Conservation (phyloP, 1,284 basidiomycete genomes). For the Chondrostereum purpureum region DNA sequence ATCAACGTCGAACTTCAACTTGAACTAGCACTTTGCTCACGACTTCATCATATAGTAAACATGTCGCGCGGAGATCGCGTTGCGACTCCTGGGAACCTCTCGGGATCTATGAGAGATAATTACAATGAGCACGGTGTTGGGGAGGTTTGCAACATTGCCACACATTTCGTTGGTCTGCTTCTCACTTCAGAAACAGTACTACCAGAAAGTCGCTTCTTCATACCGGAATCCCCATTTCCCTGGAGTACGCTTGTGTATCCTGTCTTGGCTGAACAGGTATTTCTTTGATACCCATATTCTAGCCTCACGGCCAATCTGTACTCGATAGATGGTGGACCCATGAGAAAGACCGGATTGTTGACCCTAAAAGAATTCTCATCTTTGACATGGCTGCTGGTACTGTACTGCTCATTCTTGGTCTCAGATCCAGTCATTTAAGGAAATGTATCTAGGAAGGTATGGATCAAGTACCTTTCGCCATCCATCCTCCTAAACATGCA, state of each 20-base stretch:
- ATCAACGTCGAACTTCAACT: no score
- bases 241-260: constrained; percentile 53
- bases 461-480: background rate
- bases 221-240: constrained; percentile 73
- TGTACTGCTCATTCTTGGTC: constrained; percentile 7
- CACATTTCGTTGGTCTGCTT: constrained; percentile 9
- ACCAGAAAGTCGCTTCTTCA: constrained; percentile 47
- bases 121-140: constrained; percentile 61
- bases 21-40: no score
- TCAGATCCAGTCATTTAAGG: background rate
- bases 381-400: constrained; percentile 35
- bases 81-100: constrained; percentile 40
- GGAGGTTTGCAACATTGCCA: constrained; percentile 38
- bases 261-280: constrained; percentile 47
- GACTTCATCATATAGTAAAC: no score
- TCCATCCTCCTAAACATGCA: background rate
- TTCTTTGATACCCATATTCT: background rate
- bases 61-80: constrained; percentile 39
- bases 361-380: constrained; percentile 17
- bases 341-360: constrained; percentile 18
- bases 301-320: constrained; percentile 7
- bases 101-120: constrained; percentile 63
- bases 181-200: constrained; percentile 23
- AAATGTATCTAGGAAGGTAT: constrained; percentile 24
- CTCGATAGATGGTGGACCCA: constrained; percentile 25